A percentile compares a stretch with the other conserved stretches of the same genome.
These are phyloP conservation scores for Croton laevigatus DNA, from an alignment of 441 rosid genomes.

Conservation along the genomic window DNA sequence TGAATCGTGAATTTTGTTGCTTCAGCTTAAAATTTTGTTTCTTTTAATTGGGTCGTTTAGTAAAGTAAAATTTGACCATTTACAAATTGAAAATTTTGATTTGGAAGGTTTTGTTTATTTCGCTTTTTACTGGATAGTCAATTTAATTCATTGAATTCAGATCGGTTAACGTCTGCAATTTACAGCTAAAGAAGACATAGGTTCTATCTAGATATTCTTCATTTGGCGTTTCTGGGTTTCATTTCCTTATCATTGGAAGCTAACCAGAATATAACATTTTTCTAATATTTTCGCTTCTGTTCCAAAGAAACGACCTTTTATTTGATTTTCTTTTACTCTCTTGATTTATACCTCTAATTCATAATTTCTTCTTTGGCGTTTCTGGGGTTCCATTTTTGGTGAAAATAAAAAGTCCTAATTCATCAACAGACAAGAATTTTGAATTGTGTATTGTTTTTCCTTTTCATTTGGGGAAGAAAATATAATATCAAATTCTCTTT, in stretches of 20 bases:
- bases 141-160: constrained; percentile 33
- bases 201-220: constrained; percentile 11
- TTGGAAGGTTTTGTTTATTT: constrained; percentile 4
- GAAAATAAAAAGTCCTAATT: constrained; percentile 8
- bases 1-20: constrained; percentile 11
- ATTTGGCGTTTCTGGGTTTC: constrained; percentile 16
- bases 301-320: not conserved
- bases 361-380: constrained; percentile 13
- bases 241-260: constrained; percentile 2
- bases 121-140: constrained; percentile 27
- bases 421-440: not conserved
- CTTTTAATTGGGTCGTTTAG: not conserved
- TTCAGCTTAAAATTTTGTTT: constrained; percentile 8
- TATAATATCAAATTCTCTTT: constrained; percentile 6
- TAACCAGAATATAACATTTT: not conserved
- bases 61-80: constrained; percentile 9
- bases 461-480: not conserved
- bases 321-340: not conserved
- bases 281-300: not conserved
- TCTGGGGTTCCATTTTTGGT: constrained; percentile 4
- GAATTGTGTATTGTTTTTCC: not conserved
- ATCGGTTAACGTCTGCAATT: constrained; percentile 15
- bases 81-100: constrained; percentile 1
- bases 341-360: constrained; percentile 10
- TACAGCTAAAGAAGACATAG: constrained; percentile 1